Base-by-base conservation (phyloP, 345 rosid species). In the Carallia pectinifolia region DNA sequence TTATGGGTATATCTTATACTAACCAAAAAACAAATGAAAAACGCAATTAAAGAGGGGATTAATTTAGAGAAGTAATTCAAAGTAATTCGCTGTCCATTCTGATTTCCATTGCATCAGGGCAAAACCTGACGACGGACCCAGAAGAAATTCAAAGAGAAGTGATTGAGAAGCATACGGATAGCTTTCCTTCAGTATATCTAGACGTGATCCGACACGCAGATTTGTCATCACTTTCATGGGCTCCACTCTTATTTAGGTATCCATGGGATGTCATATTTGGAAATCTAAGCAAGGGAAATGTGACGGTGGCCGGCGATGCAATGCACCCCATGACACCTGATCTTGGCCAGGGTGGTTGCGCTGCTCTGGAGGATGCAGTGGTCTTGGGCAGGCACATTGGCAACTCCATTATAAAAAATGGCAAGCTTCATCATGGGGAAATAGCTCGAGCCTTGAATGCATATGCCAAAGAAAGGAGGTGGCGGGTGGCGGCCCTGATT, bases 301-400 rank as follows among this genome's bases (percentile, higher is more conserved):
- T 85, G 1, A 81, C 82, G 0, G 76, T 85, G n/a, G 86, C 80
- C 0, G 87, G 91, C 0, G 87, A 87, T 16, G 91, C 89, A 19
- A 82, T 83, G 79, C 91, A 87, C 31, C 85, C 86, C 5, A 85
- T 77, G 82, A 87, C 82, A 0, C 88, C 87, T 33, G 82, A 85
- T 39, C 67, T 84, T 1, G 85, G 72, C 4, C 85, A 85, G 70
- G 91, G 91, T 0, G 88, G 82, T 0, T 71, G 86, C 18, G 23
- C 66, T 0, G 83, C 87, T 0, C 60, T 80, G 12, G 87, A 85
- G 70, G 87, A 85, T 4, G 84, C 80, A 0, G 83, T 82, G 13
- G 80, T 85, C 0, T 61, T 82, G 1, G 81, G 81, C 17, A 72
- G 80, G 29, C 88, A 76, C 75, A 74, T 82, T 3, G 82, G 80